Conservation (phyloP, 169 alveolate genomes). For the Plasmodium sp. region DNA sequence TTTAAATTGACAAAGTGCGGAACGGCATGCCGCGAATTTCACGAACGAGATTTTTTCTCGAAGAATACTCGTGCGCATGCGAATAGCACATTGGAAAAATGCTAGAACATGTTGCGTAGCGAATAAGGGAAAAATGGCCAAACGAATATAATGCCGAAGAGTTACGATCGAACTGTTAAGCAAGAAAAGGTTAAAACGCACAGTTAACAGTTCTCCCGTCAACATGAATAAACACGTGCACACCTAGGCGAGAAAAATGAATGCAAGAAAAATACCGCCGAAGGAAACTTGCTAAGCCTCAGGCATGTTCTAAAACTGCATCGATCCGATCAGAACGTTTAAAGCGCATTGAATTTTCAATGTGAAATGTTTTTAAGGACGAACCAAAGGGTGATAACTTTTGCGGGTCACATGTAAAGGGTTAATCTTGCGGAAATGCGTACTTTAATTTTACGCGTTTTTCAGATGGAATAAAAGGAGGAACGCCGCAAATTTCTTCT, state of each 20-base stretch:
- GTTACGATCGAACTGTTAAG: background rate
- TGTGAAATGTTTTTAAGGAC: background rate
- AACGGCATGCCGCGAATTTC: background rate
- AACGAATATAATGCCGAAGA: background rate
- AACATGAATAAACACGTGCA: background rate
- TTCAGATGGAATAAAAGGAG: background rate
- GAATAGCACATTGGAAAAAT: background rate
- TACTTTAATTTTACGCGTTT: background rate
- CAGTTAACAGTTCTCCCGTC: background rate
- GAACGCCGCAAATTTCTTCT: background rate
- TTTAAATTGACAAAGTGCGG: background rate
- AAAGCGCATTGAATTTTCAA: background rate
- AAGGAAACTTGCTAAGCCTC: background rate
- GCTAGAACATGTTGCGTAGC: background rate
- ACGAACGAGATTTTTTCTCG: background rate
- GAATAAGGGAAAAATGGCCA: background rate
- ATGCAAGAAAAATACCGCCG: background rate
- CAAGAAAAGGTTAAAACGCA: background rate
- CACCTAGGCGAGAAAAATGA: background rate
- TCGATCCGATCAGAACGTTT: background rate
- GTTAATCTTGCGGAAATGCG: background rate
- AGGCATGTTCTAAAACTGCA: background rate
- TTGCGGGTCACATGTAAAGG: background rate
- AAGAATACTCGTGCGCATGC: background rate
- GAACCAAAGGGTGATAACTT: background rate